These are phyloP conservation scores for Candida freyschussii DNA, from an alignment of 1,139 yeast species.

Conservation along the genomic window DNA sequence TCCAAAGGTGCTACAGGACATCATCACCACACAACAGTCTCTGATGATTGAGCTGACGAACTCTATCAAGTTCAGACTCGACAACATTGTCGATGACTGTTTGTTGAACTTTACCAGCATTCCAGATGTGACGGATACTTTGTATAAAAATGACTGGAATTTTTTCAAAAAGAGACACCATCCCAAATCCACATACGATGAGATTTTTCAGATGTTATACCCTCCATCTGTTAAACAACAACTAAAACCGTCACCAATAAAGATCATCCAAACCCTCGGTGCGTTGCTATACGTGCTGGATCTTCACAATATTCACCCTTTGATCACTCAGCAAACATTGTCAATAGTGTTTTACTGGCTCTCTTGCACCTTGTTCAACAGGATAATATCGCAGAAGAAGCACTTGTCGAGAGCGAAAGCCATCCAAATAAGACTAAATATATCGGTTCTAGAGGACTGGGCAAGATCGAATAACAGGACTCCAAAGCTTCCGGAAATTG, in stretches of 20 bases:
- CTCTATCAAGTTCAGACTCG: constrained; percentile 58
- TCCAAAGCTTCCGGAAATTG: constrained; percentile 44
- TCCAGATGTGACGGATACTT: constrained; percentile 46
- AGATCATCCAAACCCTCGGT: constrained; percentile 79
- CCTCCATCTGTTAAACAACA: constrained; percentile 68
- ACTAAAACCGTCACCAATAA: constrained; percentile 81
- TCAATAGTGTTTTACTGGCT: constrained; percentile 79
- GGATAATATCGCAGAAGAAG: constrained; percentile 50
- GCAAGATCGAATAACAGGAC: constrained; percentile 69
- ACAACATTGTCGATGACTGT: constrained; percentile 55
- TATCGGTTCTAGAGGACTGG: constrained; percentile 92
- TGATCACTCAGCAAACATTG: constrained; percentile 69
- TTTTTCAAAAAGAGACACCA: constrained; percentile 47
- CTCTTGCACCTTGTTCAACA: constrained; percentile 67
- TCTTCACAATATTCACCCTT: constrained; percentile 72
- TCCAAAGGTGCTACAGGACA: constrained; percentile 57
- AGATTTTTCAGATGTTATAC: constrained; percentile 60
- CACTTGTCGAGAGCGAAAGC: constrained; percentile 81
- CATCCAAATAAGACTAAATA: constrained; percentile 79
- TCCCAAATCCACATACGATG: constrained; percentile 49
- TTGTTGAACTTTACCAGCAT: constrained; percentile 59
- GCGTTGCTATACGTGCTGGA: constrained; percentile 84
- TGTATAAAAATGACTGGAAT: constrained; percentile 74
- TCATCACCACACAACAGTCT: constrained; percentile 54
- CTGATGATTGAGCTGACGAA: constrained; percentile 59